Conservation (phyloP, 1,139 yeast species). For the Scheffersomyces stambukii region DNA sequence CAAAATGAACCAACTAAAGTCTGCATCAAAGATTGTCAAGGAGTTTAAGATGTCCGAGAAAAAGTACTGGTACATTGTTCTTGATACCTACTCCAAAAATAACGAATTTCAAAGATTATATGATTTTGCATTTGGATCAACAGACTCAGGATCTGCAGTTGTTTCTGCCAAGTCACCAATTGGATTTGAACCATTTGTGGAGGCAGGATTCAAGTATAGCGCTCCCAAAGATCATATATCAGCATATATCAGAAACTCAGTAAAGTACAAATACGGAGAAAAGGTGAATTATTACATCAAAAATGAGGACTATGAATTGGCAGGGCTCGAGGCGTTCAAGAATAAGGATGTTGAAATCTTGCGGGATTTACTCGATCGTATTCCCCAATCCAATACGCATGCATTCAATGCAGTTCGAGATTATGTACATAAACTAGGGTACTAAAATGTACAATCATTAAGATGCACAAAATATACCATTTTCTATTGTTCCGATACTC, state of each 20-base stretch:
- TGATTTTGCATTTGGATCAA: slow-evolving; percentile 34
- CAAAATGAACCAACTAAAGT: slow-evolving; percentile 52
- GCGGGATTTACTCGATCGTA: slow-evolving; percentile 5
- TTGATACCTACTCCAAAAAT: slow-evolving; percentile 48
- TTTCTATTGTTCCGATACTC: slow-evolving; percentile 41
- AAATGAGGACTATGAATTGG: slow-evolving; percentile 52
- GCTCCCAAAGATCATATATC: slow-evolving; percentile 41
- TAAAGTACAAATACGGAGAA: slow-evolving; percentile 30
- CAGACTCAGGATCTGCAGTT: slow-evolving; percentile 21
- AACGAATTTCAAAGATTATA: slow-evolving; percentile 63
- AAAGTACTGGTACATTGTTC: slow-evolving; percentile 60
- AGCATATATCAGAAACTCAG: slow-evolving; percentile 30
- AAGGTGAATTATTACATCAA: slow-evolving; percentile 48
- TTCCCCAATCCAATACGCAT: slow-evolving; percentile 15
- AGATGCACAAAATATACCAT: slow-evolving; percentile 33
- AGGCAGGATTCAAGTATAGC: slow-evolving; percentile 45
- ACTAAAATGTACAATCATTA: slow-evolving; percentile 13
- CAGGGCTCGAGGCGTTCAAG: slow-evolving; percentile 58
- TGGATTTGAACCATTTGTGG: slow-evolving; percentile 65
- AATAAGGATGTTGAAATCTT: slow-evolving; percentile 43
- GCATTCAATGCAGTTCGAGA: slow-evolving; percentile 20
- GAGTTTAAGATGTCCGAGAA: slow-evolving; percentile 62
- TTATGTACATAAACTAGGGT: slow-evolving; percentile 28
- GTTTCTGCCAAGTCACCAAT: slow-evolving; percentile 77
- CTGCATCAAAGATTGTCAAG: slow-evolving; percentile 53